A percentile compares a stretch with the other conserved stretches of the same genome.
Conservation (phyloP, 2,329 filamentous ascomycete species). For the Coniochaeta pulveracea region DNA sequence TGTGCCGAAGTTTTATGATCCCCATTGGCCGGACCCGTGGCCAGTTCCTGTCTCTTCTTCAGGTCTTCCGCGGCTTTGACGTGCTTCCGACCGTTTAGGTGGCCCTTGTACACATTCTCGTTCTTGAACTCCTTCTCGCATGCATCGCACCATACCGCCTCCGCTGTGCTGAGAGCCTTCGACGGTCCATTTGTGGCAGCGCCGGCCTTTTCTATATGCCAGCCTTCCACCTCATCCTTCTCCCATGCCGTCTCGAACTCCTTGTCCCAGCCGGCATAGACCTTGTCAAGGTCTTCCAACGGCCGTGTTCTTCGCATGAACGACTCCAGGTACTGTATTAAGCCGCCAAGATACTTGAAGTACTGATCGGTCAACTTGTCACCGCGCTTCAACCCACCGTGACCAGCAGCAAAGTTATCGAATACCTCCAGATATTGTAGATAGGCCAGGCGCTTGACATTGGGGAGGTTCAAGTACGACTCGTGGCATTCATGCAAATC, state of each 20-base stretch:
- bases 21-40: slow-evolving; percentile 12
- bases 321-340: slow-evolving; percentile 74
- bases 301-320: slow-evolving; percentile 81
- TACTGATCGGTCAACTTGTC: slow-evolving; percentile 91
- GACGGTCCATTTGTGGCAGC: slow-evolving; percentile 25
- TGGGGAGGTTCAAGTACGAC: slow-evolving; percentile 78
- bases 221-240: slow-evolving; percentile 67
- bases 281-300: slow-evolving; percentile 71
- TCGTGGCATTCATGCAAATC: slow-evolving; percentile 80
- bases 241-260: slow-evolving; percentile 82
- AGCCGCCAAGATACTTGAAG: slow-evolving; percentile 73
- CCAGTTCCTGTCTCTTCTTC: slow-evolving; percentile 32
- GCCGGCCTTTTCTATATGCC: slow-evolving; percentile 47
- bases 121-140: slow-evolving; percentile 96
- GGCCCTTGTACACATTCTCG: slow-evolving; percentile 84
- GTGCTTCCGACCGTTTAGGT: slow-evolving; percentile 87
- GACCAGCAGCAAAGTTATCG: slow-evolving; percentile 69
- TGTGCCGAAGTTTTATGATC: slow-evolving; percentile 23
- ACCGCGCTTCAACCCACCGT: slow-evolving; percentile 60
- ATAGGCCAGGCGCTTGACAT: slow-evolving; percentile 76
- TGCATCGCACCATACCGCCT: slow-evolving; percentile 78
- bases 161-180: slow-evolving; percentile 26
- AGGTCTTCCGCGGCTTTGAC: slow-evolving; percentile 67
- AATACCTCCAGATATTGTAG: slow-evolving; percentile 89
- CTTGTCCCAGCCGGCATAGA: slow-evolving; percentile 64